Conservation (phyloP, 1,284 basidiomycete genomes). For the Ceratobasidium papillatum region DNA sequence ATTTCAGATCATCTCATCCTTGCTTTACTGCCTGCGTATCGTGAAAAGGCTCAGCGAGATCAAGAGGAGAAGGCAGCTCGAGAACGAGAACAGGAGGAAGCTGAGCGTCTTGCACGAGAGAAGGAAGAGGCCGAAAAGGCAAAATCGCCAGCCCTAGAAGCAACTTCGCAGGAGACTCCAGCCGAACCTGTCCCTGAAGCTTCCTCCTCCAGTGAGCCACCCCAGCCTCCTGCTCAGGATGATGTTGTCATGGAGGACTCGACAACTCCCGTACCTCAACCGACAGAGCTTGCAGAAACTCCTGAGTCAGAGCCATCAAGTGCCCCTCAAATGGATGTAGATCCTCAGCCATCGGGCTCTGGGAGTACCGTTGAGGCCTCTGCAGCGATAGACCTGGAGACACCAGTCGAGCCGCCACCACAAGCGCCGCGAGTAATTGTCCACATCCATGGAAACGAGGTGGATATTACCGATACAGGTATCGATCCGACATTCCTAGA, state of each 20-base stretch:
- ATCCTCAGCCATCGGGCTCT: slow-evolving; percentile 33
- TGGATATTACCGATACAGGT: slow-evolving; percentile 98
- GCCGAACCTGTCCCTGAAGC: slow-evolving; percentile 44
- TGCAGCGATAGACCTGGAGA: slow-evolving; percentile 45
- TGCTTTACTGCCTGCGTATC: slow-evolving; percentile 82
- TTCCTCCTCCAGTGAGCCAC: slow-evolving; percentile 46
- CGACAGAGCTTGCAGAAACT: slow-evolving; percentile 5
- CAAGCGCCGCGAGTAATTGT: slow-evolving; percentile 75
- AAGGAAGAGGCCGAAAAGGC: slow-evolving; percentile 49
- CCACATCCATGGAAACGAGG: slow-evolving; percentile 88
- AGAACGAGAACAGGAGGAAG: slow-evolving; percentile 46
- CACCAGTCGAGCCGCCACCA: slow-evolving; percentile 15
- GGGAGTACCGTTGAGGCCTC: slow-evolving; percentile 47
- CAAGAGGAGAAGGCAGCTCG: slow-evolving; percentile 51
- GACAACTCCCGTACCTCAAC: neutral
- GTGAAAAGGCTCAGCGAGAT: slow-evolving; percentile 60
- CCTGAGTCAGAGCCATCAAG: slow-evolving; percentile 28
- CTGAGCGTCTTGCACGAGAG: slow-evolving; percentile 44
- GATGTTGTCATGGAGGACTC: slow-evolving; percentile 35
- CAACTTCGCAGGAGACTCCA: slow-evolving; percentile 54
- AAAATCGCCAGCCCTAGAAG: slow-evolving; percentile 46
- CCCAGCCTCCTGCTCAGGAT: slow-evolving; percentile 48
- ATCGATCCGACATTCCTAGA: slow-evolving; percentile 99
- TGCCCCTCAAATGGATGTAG: slow-evolving; percentile 35
- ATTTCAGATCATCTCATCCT: slow-evolving; percentile 79